A percentile compares a stretch with the other conserved stretches of the same genome.
These are phyloP conservation scores for Trichoderma arundinaceum DNA, from an alignment of 2,329 filamentous ascomycete species.

Conservation along the genomic window DNA sequence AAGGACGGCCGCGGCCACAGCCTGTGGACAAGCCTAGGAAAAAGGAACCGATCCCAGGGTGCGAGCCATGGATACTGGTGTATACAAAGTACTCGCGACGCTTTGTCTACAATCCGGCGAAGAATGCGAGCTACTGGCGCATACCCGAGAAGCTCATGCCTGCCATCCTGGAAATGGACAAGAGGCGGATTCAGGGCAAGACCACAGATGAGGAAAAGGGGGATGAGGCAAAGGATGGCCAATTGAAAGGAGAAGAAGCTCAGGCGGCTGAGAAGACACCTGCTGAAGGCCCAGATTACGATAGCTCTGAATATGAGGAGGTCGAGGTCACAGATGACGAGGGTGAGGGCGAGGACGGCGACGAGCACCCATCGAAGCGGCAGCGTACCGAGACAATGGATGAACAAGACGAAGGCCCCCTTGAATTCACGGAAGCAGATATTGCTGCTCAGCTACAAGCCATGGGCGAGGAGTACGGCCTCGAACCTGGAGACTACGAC, in stretches of 20 bases:
- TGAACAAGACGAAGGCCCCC: constrained; percentile 53
- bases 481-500: constrained; percentile 78
- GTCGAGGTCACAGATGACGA: constrained; percentile 65
- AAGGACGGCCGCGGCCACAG: constrained; percentile 67
- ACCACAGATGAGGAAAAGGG: constrained; percentile 40
- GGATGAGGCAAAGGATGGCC: background rate
- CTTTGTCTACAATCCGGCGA: constrained; percentile 87
- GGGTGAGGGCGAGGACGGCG: constrained; percentile 42
- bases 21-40: constrained; percentile 80
- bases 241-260: constrained; percentile 15
- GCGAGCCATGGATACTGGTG: constrained; percentile 89
- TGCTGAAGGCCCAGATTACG: constrained; percentile 43
- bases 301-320: constrained; percentile 78
- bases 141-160: constrained; percentile 87
- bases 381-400: constrained; percentile 56
- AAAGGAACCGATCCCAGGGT: constrained; percentile 78
- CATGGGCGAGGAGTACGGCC: constrained; percentile 84
- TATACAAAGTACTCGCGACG: constrained; percentile 87
- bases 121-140: constrained; percentile 92
- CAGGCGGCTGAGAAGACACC: background rate
- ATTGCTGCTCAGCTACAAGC: constrained; percentile 89
- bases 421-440: constrained; percentile 93
- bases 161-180: constrained; percentile 74
- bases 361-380: constrained; percentile 64
- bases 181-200: constrained; percentile 69